phyloP scores from a whole-genome alignment of 805 yeast species.

The Ogataea dorogensis region DNA sequence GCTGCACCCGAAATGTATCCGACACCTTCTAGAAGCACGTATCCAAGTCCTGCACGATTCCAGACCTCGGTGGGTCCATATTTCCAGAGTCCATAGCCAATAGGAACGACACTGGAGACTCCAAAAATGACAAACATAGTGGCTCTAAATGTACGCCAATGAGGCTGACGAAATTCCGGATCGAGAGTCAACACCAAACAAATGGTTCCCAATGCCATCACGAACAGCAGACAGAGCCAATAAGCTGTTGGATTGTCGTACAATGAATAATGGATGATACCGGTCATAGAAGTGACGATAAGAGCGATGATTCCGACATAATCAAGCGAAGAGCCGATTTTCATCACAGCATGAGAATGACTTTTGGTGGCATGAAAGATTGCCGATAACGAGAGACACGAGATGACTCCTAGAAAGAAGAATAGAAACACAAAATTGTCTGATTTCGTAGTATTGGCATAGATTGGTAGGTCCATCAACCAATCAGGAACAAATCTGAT shows the following conservation, averaged over 20 bases:
- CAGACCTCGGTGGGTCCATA: slow-evolving; percentile 52
- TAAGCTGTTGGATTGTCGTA: slow-evolving; percentile 42
- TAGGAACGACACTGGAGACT: slow-evolving; percentile 70
- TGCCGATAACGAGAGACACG: slow-evolving; percentile 49
- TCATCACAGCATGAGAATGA: slow-evolving; percentile 44
- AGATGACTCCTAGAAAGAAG: slow-evolving; percentile 45
- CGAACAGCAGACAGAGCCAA: slow-evolving; percentile 41
- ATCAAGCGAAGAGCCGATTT: slow-evolving; percentile 50
- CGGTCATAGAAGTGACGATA: slow-evolving; percentile 47
- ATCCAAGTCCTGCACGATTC: slow-evolving; percentile 52
- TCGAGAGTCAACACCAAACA: slow-evolving; percentile 66
- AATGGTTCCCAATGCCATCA: slow-evolving; percentile 52
- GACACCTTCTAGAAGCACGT: slow-evolving; percentile 68
- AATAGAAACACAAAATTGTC: slow-evolving; percentile 42
- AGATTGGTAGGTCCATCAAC: slow-evolving; percentile 28
- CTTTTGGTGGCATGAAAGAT: slow-evolving; percentile 49
- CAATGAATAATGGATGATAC: slow-evolving; percentile 39
- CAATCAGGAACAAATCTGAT: slow-evolving; percentile 25
- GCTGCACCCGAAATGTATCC: slow-evolving; percentile 78
- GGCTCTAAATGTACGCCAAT: slow-evolving; percentile 77
- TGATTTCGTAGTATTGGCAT: slow-evolving; percentile 28
- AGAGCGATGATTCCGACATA: slow-evolving; percentile 54
- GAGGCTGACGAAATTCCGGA: slow-evolving; percentile 63
- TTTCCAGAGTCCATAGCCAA: slow-evolving; percentile 47
- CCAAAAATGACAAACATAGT: slow-evolving; percentile 79